A percentile compares a stretch with the other conserved stretches of the same genome.
Conservation (phyloP, 208 protist genomes). For the Trichomonas vaginalis region DNA sequence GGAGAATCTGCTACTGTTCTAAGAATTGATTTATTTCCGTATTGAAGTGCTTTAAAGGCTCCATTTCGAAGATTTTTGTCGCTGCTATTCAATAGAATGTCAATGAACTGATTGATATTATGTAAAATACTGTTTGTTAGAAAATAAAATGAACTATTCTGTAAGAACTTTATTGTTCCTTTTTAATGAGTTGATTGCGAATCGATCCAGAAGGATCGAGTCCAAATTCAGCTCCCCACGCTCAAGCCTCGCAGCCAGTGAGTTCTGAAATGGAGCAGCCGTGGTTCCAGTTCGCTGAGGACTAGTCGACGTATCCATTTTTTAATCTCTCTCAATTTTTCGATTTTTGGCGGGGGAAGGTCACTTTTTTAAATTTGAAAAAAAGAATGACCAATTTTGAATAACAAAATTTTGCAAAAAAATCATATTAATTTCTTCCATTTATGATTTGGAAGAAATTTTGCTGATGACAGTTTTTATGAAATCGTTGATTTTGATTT, state of each 20-base stretch:
- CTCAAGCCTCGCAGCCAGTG: neutral
- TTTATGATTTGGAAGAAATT: no score
- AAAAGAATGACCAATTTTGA: no score
- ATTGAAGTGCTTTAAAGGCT: neutral
- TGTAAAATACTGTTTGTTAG: neutral
- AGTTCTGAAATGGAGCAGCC: neutral
- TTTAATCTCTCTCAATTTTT: neutral
- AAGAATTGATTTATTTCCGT: neutral
- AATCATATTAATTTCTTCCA: no score
- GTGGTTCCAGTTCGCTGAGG: no score
- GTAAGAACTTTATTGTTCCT: neutral
- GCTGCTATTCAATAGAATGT: neutral
- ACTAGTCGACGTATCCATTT: neutral
- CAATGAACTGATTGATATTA: neutral
- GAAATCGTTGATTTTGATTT: no score
- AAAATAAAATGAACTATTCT: neutral
- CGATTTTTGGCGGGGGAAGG: neutral
- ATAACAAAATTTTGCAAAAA: no score
- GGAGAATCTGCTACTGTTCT: neutral
- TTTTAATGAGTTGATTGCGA: neutral
- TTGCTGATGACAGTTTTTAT: no score
- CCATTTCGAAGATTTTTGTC: neutral
- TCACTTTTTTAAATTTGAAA: no score
- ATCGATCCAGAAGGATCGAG: neutral
- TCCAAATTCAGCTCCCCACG: neutral